Conservation (phyloP, 495 filamentous ascomycete species). For the Talaromyces trachyspermus region DNA sequence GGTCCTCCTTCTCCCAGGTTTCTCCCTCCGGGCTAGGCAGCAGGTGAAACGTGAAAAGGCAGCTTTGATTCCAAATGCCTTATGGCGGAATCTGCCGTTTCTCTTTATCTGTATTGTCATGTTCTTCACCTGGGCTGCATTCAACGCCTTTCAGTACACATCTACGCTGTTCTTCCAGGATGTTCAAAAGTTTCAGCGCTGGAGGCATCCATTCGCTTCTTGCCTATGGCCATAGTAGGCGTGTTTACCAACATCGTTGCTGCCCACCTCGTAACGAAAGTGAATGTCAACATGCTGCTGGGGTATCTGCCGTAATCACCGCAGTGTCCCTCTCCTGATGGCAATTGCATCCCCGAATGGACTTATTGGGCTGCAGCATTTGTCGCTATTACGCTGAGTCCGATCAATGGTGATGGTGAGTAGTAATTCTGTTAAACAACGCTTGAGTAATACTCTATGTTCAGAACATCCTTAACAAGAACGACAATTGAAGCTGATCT, state of each 20-base stretch:
- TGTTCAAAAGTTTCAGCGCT: conserved; percentile 35
- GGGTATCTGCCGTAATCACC: conserved; percentile 33
- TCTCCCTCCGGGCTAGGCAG: conserved; percentile 37
- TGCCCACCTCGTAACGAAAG: conserved; percentile 41
- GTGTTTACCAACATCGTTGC: conserved; percentile 42
- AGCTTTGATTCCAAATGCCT: conserved; percentile 46
- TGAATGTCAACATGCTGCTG: conserved; percentile 41
- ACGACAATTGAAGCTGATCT: background rate
- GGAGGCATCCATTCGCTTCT: conserved; percentile 44
- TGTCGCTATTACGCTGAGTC: conserved; percentile 36
- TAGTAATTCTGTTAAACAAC: background rate
- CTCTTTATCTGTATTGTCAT: conserved; percentile 43
- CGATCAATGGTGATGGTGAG: conserved; percentile 36
- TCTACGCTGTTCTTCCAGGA: conserved; percentile 46
- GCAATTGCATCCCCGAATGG: conserved; percentile 33
- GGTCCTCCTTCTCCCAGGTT: conserved; percentile 31
- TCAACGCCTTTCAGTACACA: conserved; percentile 42
- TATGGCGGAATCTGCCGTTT: conserved; percentile 46
- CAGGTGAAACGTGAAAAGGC: conserved; percentile 30
- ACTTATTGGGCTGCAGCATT: conserved; percentile 51
- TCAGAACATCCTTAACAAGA: background rate
- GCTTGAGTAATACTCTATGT: background rate
- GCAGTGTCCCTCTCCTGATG: conserved; percentile 46
- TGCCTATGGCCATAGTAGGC: conserved; percentile 46
- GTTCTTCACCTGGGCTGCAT: conserved; percentile 36